Conservation (phyloP, 2,329 filamentous ascomycete genomes). For the Aureobasidium sp. region DNA sequence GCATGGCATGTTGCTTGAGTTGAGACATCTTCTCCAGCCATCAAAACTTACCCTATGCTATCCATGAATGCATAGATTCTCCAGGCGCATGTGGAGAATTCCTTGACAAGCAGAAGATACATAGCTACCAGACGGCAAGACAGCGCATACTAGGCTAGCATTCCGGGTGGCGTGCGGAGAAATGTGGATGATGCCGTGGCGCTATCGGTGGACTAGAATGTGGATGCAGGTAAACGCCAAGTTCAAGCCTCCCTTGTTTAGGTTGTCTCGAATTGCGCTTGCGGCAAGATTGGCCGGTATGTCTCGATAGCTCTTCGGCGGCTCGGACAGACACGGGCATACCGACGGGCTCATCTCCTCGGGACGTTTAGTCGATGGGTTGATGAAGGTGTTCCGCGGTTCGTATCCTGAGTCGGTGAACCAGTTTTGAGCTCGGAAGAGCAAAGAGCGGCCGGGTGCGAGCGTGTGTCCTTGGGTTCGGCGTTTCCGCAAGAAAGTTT, state of each 20-base stretch:
- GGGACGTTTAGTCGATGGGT: neutral
- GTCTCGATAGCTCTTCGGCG: neutral
- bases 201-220: neutral
- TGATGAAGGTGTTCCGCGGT: neutral
- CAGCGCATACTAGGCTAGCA: neutral
- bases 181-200: constrained; percentile 3
- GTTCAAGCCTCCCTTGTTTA: neutral
- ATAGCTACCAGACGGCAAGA: neutral
- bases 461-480: neutral
- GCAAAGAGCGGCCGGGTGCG: no score
- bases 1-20: neutral
- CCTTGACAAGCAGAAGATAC: neutral
- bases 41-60: neutral
- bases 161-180: constrained; percentile 2
- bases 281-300: neutral
- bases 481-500: neutral
- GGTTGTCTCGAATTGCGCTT: neutral
- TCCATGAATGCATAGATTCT: neutral
- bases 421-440: neutral
- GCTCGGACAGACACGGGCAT: neutral
- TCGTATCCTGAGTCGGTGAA: neutral
- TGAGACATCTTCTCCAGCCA: neutral
- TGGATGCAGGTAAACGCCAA: neutral
- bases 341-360: neutral
- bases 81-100: neutral